Evolutionary conservation across 176 grass and related monocot genomes (phyloP).

Genomic region (Rhynchospora pubera): DNA sequence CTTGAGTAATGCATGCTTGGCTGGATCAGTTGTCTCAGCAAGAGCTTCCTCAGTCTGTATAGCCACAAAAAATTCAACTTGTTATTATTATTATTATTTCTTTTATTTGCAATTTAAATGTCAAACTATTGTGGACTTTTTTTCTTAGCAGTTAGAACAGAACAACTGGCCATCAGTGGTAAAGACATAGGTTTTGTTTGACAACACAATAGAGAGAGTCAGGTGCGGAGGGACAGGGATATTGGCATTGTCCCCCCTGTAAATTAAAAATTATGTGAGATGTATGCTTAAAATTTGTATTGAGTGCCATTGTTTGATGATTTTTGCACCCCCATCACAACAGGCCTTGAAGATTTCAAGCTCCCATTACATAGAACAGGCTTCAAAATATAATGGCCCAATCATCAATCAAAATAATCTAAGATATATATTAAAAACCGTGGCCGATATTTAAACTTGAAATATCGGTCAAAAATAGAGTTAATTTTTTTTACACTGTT

Average conservation of each 20-base stretch:
- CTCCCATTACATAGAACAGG: too few relatives aligned
- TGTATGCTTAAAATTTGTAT: neutral
- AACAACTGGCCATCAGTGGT: neutral
- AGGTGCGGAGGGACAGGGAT: too few relatives aligned
- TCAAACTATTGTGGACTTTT: neutral
- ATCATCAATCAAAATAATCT: too few relatives aligned
- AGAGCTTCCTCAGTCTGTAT: conserved; percentile 69
- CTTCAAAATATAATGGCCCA: too few relatives aligned
- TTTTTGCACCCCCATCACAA: too few relatives aligned
- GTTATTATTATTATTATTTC: neutral
- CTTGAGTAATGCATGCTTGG: conserved; percentile 50
- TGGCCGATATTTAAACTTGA: too few relatives aligned
- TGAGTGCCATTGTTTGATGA: too few relatives aligned
- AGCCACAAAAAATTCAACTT: neutral
- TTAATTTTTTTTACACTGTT: too few relatives aligned
- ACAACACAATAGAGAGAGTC: neutral
- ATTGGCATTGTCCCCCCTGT: too few relatives aligned
- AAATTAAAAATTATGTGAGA: neutral
- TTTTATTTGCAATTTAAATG: neutral
- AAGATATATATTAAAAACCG: too few relatives aligned
- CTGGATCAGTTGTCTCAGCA: conserved; percentile 29
- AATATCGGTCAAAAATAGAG: too few relatives aligned
- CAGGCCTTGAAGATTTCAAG: too few relatives aligned
- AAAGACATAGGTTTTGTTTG: neutral
- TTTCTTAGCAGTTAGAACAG: neutral